Percentiles rank a stretch among this genome's conserved stretches.
phyloP scores from a whole-genome alignment of 1,139 yeast genomes.

The Magnusiomyces ingens region DNA sequence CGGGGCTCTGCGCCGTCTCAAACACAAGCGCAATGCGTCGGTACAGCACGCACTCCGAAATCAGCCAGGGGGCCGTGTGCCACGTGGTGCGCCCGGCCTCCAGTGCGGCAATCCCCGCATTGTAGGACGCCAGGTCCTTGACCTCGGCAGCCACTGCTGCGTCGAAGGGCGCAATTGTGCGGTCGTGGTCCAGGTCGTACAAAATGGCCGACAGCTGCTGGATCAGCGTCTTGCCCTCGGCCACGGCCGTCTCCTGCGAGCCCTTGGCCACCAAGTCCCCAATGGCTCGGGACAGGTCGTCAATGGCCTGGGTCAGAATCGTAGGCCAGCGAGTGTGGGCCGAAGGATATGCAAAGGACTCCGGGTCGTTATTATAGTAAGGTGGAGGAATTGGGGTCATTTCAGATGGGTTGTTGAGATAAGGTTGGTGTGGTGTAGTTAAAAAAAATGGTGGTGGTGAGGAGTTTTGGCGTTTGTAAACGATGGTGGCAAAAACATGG shows the following conservation, averaged over 20 bases:
- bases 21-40: constrained; percentile 48
- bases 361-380: constrained; percentile 52
- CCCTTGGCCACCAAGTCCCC: constrained; percentile 20
- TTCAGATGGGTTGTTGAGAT: background rate
- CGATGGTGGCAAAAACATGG: too few species aligned
- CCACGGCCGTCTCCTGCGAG: constrained; percentile 21
- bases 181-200: constrained; percentile 31
- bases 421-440: too few species aligned
- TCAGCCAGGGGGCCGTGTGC: constrained; percentile 91
- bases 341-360: constrained; percentile 78
- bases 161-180: constrained; percentile 21
- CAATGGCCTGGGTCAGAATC: constrained; percentile 59
- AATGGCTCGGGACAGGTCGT: constrained; percentile 45
- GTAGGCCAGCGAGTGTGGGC: constrained; percentile 83
- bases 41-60: constrained; percentile 78
- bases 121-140: constrained; percentile 25
- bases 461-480: too few species aligned
- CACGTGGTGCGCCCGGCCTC: constrained; percentile 43
- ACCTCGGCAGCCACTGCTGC: background rate
- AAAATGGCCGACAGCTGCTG: constrained; percentile 32
- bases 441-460: too few species aligned
- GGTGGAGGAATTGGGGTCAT: constrained; percentile 20
- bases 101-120: constrained; percentile 38
- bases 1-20: background rate
- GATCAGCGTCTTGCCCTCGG: constrained; percentile 34